A percentile compares a stretch with the other conserved stretches of the same genome.
These are phyloP conservation scores for Pythium biforme DNA, from an alignment of 352 stramenopile species.

Conservation along the genomic window DNA sequence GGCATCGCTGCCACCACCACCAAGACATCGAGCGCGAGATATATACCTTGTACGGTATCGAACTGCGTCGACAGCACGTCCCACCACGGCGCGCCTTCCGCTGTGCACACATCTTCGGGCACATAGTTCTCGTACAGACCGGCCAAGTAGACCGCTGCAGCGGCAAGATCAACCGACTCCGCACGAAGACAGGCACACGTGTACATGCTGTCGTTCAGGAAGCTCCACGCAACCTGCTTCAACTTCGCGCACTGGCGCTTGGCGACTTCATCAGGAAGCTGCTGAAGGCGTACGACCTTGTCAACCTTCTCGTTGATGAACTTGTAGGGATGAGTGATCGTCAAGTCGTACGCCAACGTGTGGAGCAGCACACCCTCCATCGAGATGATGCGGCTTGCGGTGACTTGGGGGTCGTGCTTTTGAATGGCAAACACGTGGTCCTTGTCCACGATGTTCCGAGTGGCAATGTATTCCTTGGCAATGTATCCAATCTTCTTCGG, in stretches of 20 bases:
- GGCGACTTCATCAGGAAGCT: conserved; percentile 44
- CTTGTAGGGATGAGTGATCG: conserved; percentile 82
- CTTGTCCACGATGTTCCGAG: conserved; percentile 67
- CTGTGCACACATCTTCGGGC: conserved; percentile 53
- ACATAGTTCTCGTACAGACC: conserved; percentile 84
- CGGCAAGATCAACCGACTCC: conserved; percentile 65
- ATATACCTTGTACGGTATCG: conserved; percentile 82
- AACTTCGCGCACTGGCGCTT: conserved; percentile 76
- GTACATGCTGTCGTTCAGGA: conserved; percentile 88
- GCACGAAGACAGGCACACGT: conserved; percentile 80
- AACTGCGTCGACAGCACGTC: conserved; percentile 61
- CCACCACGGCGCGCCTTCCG: conserved; percentile 67
- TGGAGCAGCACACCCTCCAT: conserved; percentile 86
- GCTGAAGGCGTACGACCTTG: conserved; percentile 66
- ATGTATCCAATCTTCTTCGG: conserved; percentile 79
- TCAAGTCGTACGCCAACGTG: conserved; percentile 81
- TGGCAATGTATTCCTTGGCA: conserved; percentile 68
- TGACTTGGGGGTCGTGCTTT: conserved; percentile 67
- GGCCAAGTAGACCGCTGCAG: conserved; percentile 80
- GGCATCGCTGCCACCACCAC: conserved; percentile 22
- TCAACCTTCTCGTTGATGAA: conserved; percentile 89
- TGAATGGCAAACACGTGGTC: conserved; percentile 79
- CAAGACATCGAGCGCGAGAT: conserved; percentile 36
- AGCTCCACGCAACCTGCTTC: conserved; percentile 86
- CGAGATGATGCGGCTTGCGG: conserved; percentile 74